These are phyloP conservation scores for Byssochlamys sp. DNA, from an alignment of 2,329 filamentous ascomycete genomes.

Conservation along the genomic window DNA sequence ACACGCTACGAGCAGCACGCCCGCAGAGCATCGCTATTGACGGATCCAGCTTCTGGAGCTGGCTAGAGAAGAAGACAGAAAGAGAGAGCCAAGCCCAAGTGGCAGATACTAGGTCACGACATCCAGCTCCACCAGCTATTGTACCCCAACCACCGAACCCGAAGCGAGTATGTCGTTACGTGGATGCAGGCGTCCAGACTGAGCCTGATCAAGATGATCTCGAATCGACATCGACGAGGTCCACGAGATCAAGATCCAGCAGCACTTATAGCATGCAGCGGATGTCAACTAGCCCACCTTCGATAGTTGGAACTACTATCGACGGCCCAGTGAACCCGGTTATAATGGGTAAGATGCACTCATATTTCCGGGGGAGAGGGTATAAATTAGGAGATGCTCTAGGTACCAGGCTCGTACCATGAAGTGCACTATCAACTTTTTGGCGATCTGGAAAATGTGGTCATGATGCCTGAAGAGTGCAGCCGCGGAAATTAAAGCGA, in stretches of 20 bases:
- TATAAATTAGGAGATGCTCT: background rate
- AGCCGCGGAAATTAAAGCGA: background rate
- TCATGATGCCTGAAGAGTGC: background rate
- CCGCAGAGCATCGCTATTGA: conserved; percentile 5
- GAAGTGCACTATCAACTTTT: background rate
- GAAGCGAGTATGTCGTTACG: background rate
- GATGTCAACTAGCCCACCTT: background rate
- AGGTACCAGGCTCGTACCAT: background rate
- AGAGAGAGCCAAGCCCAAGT: background rate
- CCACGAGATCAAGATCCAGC: background rate
- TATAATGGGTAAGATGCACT: background rate
- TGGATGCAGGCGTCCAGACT: background rate
- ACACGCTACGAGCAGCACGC: background rate
- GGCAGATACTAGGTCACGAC: background rate
- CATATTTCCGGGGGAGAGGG: background rate
- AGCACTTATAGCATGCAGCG: background rate
- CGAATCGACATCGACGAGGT: background rate
- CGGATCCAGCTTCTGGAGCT: background rate
- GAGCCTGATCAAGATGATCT: background rate
- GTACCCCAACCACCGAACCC: background rate
- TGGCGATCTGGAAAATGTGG: background rate
- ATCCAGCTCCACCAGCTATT: background rate
- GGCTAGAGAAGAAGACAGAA: background rate
- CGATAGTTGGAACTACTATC: background rate
- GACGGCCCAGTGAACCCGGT: background rate